These are phyloP conservation scores for Zygoascus meyerae DNA, from an alignment of 1,139 yeast species.

Conservation along the genomic window DNA sequence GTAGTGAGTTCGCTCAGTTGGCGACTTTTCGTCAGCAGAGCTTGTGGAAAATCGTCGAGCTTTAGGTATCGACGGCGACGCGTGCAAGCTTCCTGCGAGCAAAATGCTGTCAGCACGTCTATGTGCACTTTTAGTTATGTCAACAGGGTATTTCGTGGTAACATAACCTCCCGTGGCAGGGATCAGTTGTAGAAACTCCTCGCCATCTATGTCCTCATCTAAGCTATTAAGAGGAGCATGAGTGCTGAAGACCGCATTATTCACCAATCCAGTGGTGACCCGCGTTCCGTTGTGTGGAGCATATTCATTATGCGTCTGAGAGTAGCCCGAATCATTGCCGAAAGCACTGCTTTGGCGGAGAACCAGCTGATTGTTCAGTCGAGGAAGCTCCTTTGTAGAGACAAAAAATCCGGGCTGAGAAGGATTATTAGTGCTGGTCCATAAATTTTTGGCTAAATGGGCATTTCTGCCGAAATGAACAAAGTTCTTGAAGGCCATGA, in stretches of 20 bases:
- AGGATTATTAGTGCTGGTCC: slow-evolving; percentile 24
- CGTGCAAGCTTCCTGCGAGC: slow-evolving; percentile 13
- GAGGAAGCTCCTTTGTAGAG: slow-evolving; percentile 36
- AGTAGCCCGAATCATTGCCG: slow-evolving; percentile 13
- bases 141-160: neutral
- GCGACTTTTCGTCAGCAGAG: slow-evolving; percentile 3
- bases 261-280: slow-evolving; percentile 7
- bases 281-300: slow-evolving; percentile 20
- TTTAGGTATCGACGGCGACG: neutral
- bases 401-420: slow-evolving; percentile 35
- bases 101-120: slow-evolving; percentile 2
- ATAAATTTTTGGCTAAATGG: slow-evolving; percentile 32
- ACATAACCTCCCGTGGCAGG: neutral
- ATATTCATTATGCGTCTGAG: slow-evolving; percentile 19
- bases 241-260: slow-evolving; percentile 18
- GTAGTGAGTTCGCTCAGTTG: neutral
- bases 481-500: slow-evolving; percentile 36
- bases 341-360: slow-evolving; percentile 18
- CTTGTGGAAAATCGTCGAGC: slow-evolving; percentile 14
- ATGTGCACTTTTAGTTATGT: neutral
- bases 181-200: slow-evolving; percentile 1
- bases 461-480: slow-evolving; percentile 34
- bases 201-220: slow-evolving; percentile 30
- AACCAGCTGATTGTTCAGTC: slow-evolving; percentile 37
- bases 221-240: slow-evolving; percentile 28